Evolutionary conservation across 2,329 filamentous ascomycete species (phyloP), one percentile per base, ranked within the genome.

Genomic region (Colletotrichum magnum): DNA sequence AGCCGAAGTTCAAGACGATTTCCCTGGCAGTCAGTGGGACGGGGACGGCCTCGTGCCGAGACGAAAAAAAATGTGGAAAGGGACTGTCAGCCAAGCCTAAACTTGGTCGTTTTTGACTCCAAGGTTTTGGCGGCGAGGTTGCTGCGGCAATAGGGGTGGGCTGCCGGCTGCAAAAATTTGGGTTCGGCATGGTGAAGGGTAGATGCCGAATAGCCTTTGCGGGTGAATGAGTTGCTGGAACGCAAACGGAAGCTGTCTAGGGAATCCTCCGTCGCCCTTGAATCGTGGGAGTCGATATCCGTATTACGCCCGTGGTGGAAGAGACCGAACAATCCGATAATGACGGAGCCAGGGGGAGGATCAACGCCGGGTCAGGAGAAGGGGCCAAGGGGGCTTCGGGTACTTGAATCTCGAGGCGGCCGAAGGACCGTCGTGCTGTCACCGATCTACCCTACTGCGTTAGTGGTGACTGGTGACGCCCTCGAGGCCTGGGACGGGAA

Each of bases 1-100:
- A 69, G 57, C 56, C 51, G 67, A 69, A 69, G 28, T 15, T 61
- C 62, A 67, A 45, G 67, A 69, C 57, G 67, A 65, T 56, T 36
- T 66, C 52, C 59, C 59, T 64, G 59, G 54, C 53, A 64, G 65
- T 68, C 21, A 24, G 21, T 24, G 21, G 21, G 21, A 24, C 21
- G 21, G 65, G 65, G 54, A 64, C 65, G 60, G 58, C 58, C 45
- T 52, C 65, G 53, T 68, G 60, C 53, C 60, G 53, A 63, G 64
- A 59, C 53, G 28, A 59, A 41, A 68, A 53, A 53, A 53, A 53
- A 15, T 64, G 53, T 64, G 53, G 60, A 52, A 66, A 66, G 54
- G 21, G 48, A 50, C 32, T 56, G 61, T 65, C 61, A 58, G 61
- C 41, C 54, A 65, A 51, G 50, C 50, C 54, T 45, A 26, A 59